These are phyloP conservation scores for Lepidium sativum DNA, from an alignment of 345 rosid genomes.

Conservation along the genomic window DNA sequence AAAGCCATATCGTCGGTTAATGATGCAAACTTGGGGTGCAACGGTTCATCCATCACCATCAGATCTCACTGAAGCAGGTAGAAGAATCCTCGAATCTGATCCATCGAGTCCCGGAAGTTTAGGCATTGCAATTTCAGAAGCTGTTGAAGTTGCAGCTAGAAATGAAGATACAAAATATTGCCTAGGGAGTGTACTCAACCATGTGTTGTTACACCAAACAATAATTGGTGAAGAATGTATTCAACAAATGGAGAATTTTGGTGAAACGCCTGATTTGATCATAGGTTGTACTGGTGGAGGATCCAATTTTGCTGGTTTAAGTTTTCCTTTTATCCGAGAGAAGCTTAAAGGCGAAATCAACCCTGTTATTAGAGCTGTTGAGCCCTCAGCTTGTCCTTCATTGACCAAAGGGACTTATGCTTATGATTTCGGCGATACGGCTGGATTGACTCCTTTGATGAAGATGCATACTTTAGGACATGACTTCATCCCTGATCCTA, in stretches of 20 bases:
- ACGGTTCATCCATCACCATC: slow-evolving; percentile 94
- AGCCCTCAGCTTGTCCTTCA: slow-evolving; percentile 90
- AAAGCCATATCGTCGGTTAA: slow-evolving; percentile 85
- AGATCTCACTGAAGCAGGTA: slow-evolving; percentile 52
- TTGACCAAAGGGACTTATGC: slow-evolving; percentile 80
- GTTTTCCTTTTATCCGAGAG: slow-evolving; percentile 88
- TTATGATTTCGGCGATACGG: slow-evolving; percentile 86
- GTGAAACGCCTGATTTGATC: slow-evolving; percentile 81
- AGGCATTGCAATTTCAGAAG: slow-evolving; percentile 97
- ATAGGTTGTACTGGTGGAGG: slow-evolving; percentile 97
- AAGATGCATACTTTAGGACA: slow-evolving; percentile 99
- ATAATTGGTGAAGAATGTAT: slow-evolving; percentile 89
- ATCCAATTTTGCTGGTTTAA: slow-evolving; percentile 86
- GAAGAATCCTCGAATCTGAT: slow-evolving; percentile 53
- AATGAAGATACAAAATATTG: slow-evolving; percentile 76
- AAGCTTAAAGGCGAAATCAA: slow-evolving; percentile 75
- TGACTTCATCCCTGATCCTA: slow-evolving; percentile 95
- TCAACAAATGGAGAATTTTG: slow-evolving; percentile 70
- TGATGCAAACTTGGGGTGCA: slow-evolving; percentile 99
- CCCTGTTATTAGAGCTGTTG: slow-evolving; percentile 75
- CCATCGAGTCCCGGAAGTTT: slow-evolving; percentile 81
- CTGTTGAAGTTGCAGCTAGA: slow-evolving; percentile 76
- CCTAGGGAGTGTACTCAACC: slow-evolving; percentile 85
- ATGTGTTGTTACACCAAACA: slow-evolving; percentile 90
- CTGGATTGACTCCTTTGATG: slow-evolving; percentile 91